A percentile compares a stretch with the other conserved stretches of the same genome.
These are phyloP conservation scores for Mucuna pruriens DNA, from an alignment of 306 rosid species.

Conservation along the genomic window DNA sequence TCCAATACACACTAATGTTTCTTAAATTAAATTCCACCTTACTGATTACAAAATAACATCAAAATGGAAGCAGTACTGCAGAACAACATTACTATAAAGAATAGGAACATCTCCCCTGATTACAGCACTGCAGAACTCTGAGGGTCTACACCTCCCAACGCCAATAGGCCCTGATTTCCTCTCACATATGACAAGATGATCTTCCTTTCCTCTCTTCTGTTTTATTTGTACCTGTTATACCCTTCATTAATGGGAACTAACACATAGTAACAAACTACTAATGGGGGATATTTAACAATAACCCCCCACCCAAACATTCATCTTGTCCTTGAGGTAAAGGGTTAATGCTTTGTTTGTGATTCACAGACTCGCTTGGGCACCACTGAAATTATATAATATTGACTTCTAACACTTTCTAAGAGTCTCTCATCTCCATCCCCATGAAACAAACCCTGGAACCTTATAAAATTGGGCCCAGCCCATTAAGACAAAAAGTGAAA, in stretches of 20 bases:
- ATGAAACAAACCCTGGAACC: no score
- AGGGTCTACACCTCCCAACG: background rate
- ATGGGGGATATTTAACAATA: background rate
- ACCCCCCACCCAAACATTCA: background rate
- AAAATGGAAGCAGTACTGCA: conserved; percentile 18
- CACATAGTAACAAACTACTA: background rate
- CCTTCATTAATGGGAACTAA: background rate
- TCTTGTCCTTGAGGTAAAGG: background rate
- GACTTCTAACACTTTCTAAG: no score
- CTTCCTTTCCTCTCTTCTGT: background rate
- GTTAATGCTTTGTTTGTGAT: background rate
- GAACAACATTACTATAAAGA: background rate
- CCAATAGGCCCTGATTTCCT: background rate
- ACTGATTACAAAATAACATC: background rate
- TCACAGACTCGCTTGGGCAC: no score
- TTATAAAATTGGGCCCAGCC: no score
- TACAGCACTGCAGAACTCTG: background rate
- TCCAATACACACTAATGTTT: background rate
- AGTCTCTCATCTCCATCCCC: no score
- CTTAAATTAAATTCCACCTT: background rate
- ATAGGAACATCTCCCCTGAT: background rate
- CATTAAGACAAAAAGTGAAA: no score
- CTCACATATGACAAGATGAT: background rate
- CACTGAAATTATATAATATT: no score
- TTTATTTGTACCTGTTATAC: background rate